Evolutionary conservation across 495 filamentous ascomycete species (phyloP).

Genomic region (Tuber umbilicatum): DNA sequence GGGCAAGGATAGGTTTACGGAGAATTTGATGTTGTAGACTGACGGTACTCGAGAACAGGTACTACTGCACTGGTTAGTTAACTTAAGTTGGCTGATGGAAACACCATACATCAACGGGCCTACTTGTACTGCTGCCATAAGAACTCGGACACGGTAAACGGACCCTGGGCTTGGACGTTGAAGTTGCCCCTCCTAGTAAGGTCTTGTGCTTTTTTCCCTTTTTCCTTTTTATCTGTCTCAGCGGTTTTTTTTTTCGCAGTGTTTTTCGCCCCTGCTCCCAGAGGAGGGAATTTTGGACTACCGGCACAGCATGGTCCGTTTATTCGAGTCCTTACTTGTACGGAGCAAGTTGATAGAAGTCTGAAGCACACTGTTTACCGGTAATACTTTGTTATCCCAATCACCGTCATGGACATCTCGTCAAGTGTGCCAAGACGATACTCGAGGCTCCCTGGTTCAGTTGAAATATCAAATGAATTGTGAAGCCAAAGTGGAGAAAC

Average conservation of each 20-base stretch:
- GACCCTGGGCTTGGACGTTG: background rate
- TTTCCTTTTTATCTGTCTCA: too few relatives aligned
- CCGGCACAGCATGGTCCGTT: background rate
- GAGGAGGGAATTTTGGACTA: background rate
- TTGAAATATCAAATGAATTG: background rate
- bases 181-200: background rate
- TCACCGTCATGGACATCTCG: background rate
- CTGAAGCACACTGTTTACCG: background rate
- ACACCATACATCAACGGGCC: background rate
- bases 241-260: background rate
- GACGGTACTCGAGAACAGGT: too few relatives aligned
- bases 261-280: background rate
- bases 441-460: background rate
- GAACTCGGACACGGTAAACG: background rate
- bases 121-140: background rate
- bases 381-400: background rate
- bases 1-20: background rate
- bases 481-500: background rate
- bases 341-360: background rate
- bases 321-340: background rate
- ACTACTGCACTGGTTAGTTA: too few relatives aligned
- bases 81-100: background rate
- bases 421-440: background rate
- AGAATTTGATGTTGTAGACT: background rate
- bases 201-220: background rate